Evolutionary conservation across 75 land plant genomes (phyloP), one percentile per base, ranked within the genome.

Genomic region (Pinus albicaulis): DNA sequence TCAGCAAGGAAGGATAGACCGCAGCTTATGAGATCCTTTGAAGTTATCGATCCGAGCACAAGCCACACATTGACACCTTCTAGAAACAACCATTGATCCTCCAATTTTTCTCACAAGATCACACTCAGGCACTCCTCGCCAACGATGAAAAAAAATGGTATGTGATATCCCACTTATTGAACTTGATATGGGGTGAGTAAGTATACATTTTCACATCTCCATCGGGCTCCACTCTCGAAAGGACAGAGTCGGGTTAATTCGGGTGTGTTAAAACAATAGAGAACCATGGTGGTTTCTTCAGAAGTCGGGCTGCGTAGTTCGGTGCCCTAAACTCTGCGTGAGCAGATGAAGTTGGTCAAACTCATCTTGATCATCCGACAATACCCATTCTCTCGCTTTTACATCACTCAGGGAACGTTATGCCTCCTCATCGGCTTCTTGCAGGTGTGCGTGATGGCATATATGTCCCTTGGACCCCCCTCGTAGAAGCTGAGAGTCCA

Each of bases 141-240:
- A 28, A 28, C 76, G 63, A 19, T 48, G 6, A 60, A 86, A 86
- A n/a, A 17, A 77, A 44, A 12, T 77, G 56, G 73, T 56, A 86
- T 2, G 86, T 89, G 31, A 34, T 71, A 26, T 79, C 84, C 82
- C 80, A 83, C 22, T 77, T 73, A 6, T 73, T 56, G 15, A 26
- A 52, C 13, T 79, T 82, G 7, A 81, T 81, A 26, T 74, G 28
- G 38, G 56, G 59, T 25, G 83, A 16, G 81, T 75, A 86, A 2
- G 88, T 86, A 59, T 72, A 82, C 15, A 76, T 65, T 61, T 52
- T 77, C 23, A 86, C 62, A 63, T 82, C 82, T 7, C 92, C 92
- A 23, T 89, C 89, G 1, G 52, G 17, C 0, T 74, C 82, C 8
- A 86, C 34, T 41, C 88, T 31, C 5, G 80, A 55, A 83, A 59